Evolutionary conservation across 805 yeast species (phyloP).

Genomic region (Tetrapisispora namnaoensis): DNA sequence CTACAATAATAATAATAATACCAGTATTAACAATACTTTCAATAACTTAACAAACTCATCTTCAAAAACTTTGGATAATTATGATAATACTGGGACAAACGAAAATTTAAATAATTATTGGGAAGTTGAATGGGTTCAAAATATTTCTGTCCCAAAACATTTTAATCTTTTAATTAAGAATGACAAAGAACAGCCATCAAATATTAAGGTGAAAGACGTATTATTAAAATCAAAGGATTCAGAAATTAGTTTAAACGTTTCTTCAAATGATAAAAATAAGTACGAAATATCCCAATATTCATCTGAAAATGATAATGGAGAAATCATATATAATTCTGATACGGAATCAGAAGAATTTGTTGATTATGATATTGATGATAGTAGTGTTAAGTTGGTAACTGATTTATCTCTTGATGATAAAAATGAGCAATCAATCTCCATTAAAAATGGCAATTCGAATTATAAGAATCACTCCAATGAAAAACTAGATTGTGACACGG

Average conservation of each 20-base stretch:
- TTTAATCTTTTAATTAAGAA: slow-evolving; percentile 17
- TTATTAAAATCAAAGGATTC: neutral
- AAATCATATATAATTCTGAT: slow-evolving; percentile 1
- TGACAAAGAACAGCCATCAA: neutral
- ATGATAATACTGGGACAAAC: neutral
- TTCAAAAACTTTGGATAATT: neutral
- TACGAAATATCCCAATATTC: neutral
- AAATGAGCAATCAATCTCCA: neutral
- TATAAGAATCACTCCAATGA: neutral
- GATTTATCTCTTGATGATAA: neutral
- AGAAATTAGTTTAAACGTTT: neutral
- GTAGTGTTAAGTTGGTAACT: neutral
- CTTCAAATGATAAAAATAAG: neutral
- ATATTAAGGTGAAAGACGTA: neutral
- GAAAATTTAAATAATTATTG: slow-evolving; percentile 32
- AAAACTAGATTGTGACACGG: neutral
- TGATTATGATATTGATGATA: neutral
- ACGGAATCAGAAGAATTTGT: neutral
- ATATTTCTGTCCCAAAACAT: slow-evolving; percentile 46
- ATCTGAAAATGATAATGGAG: slow-evolving; percentile 1
- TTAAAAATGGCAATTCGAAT: neutral
- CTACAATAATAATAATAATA: neutral
- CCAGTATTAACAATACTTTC: neutral
- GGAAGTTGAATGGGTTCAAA: slow-evolving; percentile 79
- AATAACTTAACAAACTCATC: neutral